These are phyloP conservation scores for Salix purpurea DNA, from an alignment of 345 rosid genomes.

Conservation along the genomic window DNA sequence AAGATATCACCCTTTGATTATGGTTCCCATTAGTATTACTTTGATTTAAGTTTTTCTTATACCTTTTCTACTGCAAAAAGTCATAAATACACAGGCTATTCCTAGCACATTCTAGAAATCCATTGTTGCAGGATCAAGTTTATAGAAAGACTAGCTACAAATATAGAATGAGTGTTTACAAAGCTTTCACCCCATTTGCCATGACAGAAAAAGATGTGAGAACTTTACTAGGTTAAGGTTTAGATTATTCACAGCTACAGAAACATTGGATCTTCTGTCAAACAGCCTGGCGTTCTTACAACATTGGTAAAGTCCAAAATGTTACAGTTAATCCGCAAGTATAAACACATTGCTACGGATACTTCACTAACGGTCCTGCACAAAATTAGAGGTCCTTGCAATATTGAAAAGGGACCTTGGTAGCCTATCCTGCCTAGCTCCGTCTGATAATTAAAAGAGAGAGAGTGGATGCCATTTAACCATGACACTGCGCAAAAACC, in stretches of 20 bases:
- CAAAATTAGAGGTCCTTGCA: not conserved
- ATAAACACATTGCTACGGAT: not conserved
- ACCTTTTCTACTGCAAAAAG: too few relatives aligned
- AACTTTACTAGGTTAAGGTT: not conserved
- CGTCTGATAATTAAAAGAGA: not conserved
- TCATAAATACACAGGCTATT: too few relatives aligned
- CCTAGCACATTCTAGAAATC: not conserved
- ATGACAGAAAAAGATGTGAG: not conserved
- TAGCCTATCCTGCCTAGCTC: not conserved
- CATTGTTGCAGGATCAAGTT: not conserved
- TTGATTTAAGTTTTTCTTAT: too few relatives aligned
- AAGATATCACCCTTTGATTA: too few relatives aligned
- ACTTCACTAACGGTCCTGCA: constrained; percentile 2
- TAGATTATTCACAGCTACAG: not conserved
- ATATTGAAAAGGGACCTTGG: not conserved
- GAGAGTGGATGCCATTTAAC: not conserved
- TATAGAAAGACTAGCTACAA: not conserved
- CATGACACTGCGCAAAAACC: not conserved
- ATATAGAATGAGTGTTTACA: not conserved
- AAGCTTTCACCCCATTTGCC: not conserved
- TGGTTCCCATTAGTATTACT: too few relatives aligned
- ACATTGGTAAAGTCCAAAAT: not conserved
- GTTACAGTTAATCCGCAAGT: not conserved
- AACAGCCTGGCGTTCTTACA: not conserved
- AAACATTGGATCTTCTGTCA: not conserved